Conservation (phyloP, 176 grass and related monocot genomes). For the Hordeum marinum region DNA sequence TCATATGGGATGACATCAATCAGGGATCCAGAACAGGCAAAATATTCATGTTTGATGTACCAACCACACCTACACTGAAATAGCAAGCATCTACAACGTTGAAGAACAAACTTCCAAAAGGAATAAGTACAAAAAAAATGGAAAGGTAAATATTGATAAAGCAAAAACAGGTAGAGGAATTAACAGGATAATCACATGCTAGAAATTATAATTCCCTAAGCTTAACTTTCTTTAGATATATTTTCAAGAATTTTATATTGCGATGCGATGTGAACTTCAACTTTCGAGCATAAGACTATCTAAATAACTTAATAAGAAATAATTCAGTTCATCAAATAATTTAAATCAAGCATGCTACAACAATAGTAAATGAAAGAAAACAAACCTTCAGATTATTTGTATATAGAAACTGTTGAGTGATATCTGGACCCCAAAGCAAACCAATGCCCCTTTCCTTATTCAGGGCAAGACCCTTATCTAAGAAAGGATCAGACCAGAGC, state of each 20-base stretch:
- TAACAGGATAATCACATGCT: not conserved
- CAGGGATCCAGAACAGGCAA: not conserved
- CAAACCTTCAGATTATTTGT: slow-evolving; percentile 89
- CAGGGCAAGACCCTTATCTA: slow-evolving; percentile 59
- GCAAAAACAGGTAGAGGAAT: not conserved
- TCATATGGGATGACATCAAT: not conserved
- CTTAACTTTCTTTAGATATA: not conserved
- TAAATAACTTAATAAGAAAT: not conserved
- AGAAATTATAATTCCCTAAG: not conserved
- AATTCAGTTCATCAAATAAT: not conserved
- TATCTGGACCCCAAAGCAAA: slow-evolving; percentile 96
- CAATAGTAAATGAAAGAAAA: slow-evolving; percentile 5
- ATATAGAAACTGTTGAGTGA: slow-evolving; percentile 81
- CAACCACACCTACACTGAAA: not conserved
- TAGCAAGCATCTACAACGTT: not conserved
- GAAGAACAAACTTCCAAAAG: not conserved
- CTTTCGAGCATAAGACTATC: not conserved
- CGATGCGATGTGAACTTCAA: not conserved
- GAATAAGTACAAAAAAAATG: not conserved
- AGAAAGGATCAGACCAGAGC: slow-evolving; percentile 92
- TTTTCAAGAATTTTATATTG: not conserved
- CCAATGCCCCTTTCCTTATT: slow-evolving; percentile 97
- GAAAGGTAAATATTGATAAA: not conserved
- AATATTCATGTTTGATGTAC: not conserved
- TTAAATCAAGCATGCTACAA: not conserved